Evolutionary conservation across 2,329 filamentous ascomycete species (phyloP).

Genomic region (Hypoxylon sp.): DNA sequence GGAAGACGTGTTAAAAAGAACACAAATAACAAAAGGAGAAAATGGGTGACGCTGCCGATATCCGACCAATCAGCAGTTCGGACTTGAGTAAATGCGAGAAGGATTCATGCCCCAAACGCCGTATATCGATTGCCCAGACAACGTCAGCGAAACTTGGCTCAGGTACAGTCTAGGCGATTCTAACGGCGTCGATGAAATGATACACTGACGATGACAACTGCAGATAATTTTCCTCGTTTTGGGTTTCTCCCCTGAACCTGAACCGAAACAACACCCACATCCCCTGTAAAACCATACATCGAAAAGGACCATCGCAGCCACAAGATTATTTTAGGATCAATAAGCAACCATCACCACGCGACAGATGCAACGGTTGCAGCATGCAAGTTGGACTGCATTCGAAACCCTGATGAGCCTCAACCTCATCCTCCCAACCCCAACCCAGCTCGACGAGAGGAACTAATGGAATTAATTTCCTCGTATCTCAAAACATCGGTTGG

Average conservation of each 20-base stretch:
- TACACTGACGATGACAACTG: background rate
- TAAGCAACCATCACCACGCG: slow-evolving; percentile 14
- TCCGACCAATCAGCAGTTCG: background rate
- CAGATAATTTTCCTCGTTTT: background rate
- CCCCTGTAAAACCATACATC: slow-evolving; percentile 17
- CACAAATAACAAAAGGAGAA: slow-evolving; percentile 3
- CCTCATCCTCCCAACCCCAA: slow-evolving; percentile 24
- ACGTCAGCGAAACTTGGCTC: slow-evolving; percentile 16
- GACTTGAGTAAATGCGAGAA: slow-evolving; percentile 19
- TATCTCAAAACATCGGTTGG: slow-evolving; percentile 9
- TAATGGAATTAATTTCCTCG: slow-evolving; percentile 15
- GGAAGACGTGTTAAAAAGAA: slow-evolving; percentile 10
- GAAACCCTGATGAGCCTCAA: slow-evolving; percentile 33
- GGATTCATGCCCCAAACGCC: slow-evolving; percentile 13
- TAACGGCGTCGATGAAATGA: background rate
- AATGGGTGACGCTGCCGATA: slow-evolving; percentile 14
- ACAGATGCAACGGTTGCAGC: slow-evolving; percentile 11
- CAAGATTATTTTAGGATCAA: slow-evolving; percentile 16
- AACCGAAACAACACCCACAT: background rate
- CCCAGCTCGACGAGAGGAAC: slow-evolving; percentile 17
- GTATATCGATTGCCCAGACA: slow-evolving; percentile 1
- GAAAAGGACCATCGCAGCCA: slow-evolving; percentile 27
- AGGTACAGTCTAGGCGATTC: background rate
- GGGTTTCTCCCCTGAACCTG: slow-evolving; percentile 4
- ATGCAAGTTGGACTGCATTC: slow-evolving; percentile 15